Percentiles rank a stretch among this genome's conserved stretches.
Evolutionary conservation across 1,284 basidiomycete genomes (phyloP).

Genomic region (Irpex sp.): DNA sequence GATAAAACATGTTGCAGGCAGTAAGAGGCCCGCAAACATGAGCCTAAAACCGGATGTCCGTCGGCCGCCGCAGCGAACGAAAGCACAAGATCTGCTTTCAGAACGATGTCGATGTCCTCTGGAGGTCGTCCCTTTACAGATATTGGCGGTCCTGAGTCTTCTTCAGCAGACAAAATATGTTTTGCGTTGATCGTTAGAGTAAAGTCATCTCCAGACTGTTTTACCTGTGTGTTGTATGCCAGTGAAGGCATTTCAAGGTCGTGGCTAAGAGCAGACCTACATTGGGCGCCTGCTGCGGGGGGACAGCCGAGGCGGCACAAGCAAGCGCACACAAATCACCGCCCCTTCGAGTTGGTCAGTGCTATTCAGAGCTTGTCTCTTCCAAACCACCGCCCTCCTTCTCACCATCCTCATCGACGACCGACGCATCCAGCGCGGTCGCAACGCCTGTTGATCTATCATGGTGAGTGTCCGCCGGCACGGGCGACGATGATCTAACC

Average conservation of each 20-base stretch:
- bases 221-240: slow-evolving; percentile 28
- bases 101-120: slow-evolving; percentile 43
- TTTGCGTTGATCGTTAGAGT: slow-evolving; percentile 31
- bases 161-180: slow-evolving; percentile 37
- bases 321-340: slow-evolving; percentile 26
- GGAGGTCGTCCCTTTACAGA: slow-evolving; percentile 38
- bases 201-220: slow-evolving; percentile 28
- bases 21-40: slow-evolving; percentile 44
- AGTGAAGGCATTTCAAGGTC: slow-evolving; percentile 31
- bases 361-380: background rate
- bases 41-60: slow-evolving; percentile 34
- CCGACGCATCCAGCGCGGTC: slow-evolving; percentile 13
- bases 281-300: background rate
- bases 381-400: slow-evolving; percentile 10
- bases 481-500: background rate
- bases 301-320: slow-evolving; percentile 17
- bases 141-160: slow-evolving; percentile 29
- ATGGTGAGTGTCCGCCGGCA: slow-evolving; percentile 19
- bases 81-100: slow-evolving; percentile 48
- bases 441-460: slow-evolving; percentile 16
- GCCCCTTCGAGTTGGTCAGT: slow-evolving; percentile 16
- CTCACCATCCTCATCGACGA: slow-evolving; percentile 14
- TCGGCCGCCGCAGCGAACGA: slow-evolving; percentile 51
- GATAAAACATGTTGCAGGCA: slow-evolving; percentile 45
- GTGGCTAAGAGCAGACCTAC: slow-evolving; percentile 7